Evolutionary conservation across 73 alveolate genomes (phyloP).

Genomic region (Loxodes magnus): DNA sequence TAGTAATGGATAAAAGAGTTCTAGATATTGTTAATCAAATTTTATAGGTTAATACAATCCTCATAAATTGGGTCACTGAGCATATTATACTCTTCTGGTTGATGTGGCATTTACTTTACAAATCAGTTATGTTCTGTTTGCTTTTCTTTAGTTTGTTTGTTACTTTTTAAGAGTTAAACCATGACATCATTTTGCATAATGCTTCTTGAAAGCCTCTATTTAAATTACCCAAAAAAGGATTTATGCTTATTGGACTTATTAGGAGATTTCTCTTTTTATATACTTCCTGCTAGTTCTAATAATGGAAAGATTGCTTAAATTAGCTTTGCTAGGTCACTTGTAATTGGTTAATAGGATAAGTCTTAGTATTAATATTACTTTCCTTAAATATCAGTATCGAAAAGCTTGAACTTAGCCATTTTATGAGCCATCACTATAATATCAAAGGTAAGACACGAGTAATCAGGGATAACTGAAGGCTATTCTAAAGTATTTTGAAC

Average conservation of each 20-base stretch:
- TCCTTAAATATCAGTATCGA: neutral
- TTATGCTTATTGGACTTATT: neutral
- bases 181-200: too few relatives aligned
- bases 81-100: neutral
- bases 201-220: too few relatives aligned
- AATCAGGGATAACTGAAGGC: neutral
- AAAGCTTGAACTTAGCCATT: constrained; percentile 10
- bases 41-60: constrained; percentile 1
- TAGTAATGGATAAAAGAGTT: neutral
- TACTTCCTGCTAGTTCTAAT: too few relatives aligned
- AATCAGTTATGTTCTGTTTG: neutral
- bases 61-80: constrained; percentile 8
- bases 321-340: neutral
- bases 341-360: neutral
- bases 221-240: neutral
- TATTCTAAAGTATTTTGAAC: too few relatives aligned
- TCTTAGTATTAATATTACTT: neutral
- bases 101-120: neutral
- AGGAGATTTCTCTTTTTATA: neutral
- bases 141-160: too few relatives aligned
- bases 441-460: neutral
- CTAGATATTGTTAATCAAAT: neutral
- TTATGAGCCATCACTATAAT: neutral
- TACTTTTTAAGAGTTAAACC: too few relatives aligned
- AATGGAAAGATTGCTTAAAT: constrained; percentile 1